Conservation (phyloP, 1,284 basidiomycete species). For the Athelia sp. region DNA sequence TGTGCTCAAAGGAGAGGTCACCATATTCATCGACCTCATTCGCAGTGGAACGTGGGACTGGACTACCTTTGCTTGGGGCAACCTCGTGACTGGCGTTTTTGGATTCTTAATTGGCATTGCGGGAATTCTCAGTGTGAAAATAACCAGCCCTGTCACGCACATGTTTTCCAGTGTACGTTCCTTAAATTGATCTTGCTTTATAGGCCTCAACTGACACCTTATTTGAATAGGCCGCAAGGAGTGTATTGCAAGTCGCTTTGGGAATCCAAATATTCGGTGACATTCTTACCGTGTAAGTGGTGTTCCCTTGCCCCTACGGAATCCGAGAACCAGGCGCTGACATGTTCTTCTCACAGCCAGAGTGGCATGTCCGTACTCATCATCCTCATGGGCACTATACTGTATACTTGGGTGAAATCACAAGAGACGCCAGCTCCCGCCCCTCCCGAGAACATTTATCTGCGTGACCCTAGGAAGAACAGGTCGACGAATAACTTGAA, state of each 20-base stretch:
- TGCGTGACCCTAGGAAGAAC: not conserved
- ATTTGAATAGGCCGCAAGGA: slow-evolving; percentile 53
- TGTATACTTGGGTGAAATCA: not conserved
- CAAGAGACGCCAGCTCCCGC: not conserved
- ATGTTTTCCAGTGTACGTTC: slow-evolving; percentile 69
- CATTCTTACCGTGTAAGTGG: slow-evolving; percentile 55
- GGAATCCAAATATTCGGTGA: slow-evolving; percentile 67
- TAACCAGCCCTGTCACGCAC: slow-evolving; percentile 69
- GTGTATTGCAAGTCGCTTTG: slow-evolving; percentile 68
- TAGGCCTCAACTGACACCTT: not conserved
- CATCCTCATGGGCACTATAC: slow-evolving; percentile 52
- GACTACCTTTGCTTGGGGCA: slow-evolving; percentile 56
- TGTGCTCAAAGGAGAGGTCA: slow-evolving; percentile 48
- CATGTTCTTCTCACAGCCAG: slow-evolving; percentile 34
- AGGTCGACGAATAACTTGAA: not conserved
- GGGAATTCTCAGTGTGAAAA: slow-evolving; percentile 65
- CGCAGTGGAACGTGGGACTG: slow-evolving; percentile 41
- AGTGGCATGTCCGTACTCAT: slow-evolving; percentile 55
- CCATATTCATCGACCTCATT: slow-evolving; percentile 33
- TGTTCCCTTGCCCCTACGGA: slow-evolving; percentile 10
- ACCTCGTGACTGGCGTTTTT: slow-evolving; percentile 62
- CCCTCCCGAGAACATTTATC: not conserved
- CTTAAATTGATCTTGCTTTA: slow-evolving; percentile 7
- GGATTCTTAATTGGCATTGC: slow-evolving; percentile 71
- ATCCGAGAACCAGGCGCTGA: not conserved